Base-by-base conservation (phyloP, 371 early-diverging fungal genomes). In the Mortierella sp. region DNA sequence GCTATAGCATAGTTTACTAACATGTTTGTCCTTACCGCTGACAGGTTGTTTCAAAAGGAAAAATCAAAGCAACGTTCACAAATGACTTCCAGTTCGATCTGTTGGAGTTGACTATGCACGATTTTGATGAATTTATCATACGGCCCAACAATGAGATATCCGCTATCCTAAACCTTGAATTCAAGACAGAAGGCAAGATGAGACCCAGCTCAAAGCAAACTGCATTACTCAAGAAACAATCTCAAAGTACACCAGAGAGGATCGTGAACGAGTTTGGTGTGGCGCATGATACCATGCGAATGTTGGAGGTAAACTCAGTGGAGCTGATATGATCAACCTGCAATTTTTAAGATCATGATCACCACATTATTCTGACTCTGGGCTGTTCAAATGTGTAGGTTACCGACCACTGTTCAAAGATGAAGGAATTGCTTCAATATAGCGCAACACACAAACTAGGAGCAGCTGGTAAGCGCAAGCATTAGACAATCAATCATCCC, bases 211-310 rank as follows among this genome's bases (percentile, higher is more conserved):
- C 68, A 28, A 79, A 75, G 58, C 62, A 64, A 2, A 28, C 43
- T 1, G 47, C 43, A n/a, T 37, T 64, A 5, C n/a, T 43, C 1
- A 74, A 71, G 43, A 74, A 72, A 43, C 20, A 37, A 3, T 1
- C 58, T 32, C 61, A 51, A 18, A 62, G 24, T 43, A 64, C 71
- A 59, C 75, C 79, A 9, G 80, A 79, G 45, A 79, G 57, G 39
- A 45, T 65, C 30, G 68, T 79, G 12, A 79, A 79, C 30, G 80
- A 72, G 49, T 79, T 63, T 62, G 80, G 80, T 11, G 58, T 79
- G 16, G n/a, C 75, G 0, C 45, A 32, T 30, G 71, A 71, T 22
- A 51, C 72, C 4, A 65, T 75, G 72, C 71, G 66, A n/a, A 16
- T 68, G 22, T 54, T 79, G 62, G 80, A 79, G 69, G 80, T 79